Percentiles rank a stretch among this genome's conserved stretches.
phyloP scores from a whole-genome alignment of 2,329 filamentous ascomycete species.

The Claviceps monticola region DNA sequence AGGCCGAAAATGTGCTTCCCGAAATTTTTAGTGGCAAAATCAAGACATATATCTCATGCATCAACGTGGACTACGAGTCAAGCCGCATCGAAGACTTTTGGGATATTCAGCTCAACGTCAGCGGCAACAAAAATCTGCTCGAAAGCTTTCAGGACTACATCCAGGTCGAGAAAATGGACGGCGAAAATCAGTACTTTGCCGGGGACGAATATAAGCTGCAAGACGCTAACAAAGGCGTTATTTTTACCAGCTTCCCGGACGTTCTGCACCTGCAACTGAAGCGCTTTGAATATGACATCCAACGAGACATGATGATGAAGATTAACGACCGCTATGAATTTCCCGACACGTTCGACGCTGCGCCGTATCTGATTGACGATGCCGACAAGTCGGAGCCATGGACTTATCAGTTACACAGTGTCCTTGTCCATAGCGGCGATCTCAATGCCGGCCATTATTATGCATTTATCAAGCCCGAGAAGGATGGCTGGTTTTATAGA shows the following conservation, averaged over 20 bases:
- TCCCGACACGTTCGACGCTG: slow-evolving; percentile 68
- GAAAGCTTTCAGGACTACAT: slow-evolving; percentile 96
- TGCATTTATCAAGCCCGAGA: slow-evolving; percentile 84
- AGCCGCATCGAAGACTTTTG: slow-evolving; percentile 94
- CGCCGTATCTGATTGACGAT: slow-evolving; percentile 74
- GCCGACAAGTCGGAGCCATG: slow-evolving; percentile 82
- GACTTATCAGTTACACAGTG: slow-evolving; percentile 85
- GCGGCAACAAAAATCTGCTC: slow-evolving; percentile 80
- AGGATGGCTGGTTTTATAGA: slow-evolving; percentile 89
- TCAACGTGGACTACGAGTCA: slow-evolving; percentile 95
- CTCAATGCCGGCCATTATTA: slow-evolving; percentile 98
- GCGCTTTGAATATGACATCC: slow-evolving; percentile 94
- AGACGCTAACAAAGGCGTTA: slow-evolving; percentile 94
- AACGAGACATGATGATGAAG: slow-evolving; percentile 97
- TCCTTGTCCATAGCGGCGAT: slow-evolving; percentile 91
- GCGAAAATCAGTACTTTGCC: slow-evolving; percentile 96
- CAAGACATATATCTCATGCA: slow-evolving; percentile 97
- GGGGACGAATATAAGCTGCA: slow-evolving; percentile 82
- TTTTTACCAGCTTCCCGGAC: slow-evolving; percentile 89
- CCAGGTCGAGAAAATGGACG: slow-evolving; percentile 90
- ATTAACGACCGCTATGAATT: slow-evolving; percentile 91
- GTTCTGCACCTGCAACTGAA: slow-evolving; percentile 92
- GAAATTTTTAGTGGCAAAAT: slow-evolving; percentile 94
- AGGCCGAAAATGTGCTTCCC: slow-evolving; percentile 75
- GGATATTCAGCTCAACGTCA: slow-evolving; percentile 96